Conservation (phyloP, 75 land plant species). For the Pinus taeda region DNA sequence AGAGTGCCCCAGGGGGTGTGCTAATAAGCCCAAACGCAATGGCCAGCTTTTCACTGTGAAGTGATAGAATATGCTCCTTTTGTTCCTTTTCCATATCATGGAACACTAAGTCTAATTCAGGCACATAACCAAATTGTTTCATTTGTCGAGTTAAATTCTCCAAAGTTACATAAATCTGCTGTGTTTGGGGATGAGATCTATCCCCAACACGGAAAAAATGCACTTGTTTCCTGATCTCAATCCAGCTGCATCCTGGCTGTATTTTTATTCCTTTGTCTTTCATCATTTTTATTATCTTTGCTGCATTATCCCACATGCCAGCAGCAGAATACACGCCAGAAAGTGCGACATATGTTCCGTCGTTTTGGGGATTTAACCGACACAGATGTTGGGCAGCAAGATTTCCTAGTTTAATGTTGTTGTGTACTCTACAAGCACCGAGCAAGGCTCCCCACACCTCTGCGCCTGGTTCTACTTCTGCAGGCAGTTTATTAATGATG, state of each 20-base stretch:
- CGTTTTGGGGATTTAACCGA: conserved; percentile 34
- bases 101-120: conserved; percentile 46
- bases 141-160: conserved; percentile 28
- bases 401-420: conserved; percentile 37
- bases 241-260: conserved; percentile 62
- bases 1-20: background rate
- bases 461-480: conserved; percentile 22
- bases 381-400: conserved; percentile 43
- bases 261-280: conserved; percentile 27
- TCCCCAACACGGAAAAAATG: conserved; percentile 53
- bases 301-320: conserved; percentile 44
- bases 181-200: conserved; percentile 30
- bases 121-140: conserved; percentile 52
- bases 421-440: conserved; percentile 40
- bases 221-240: conserved; percentile 39
- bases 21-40: conserved; percentile 9
- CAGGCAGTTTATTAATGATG: conserved; percentile 47
- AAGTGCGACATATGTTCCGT: conserved; percentile 43
- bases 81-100: conserved; percentile 56
- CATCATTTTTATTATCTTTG: conserved; percentile 39
- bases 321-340: conserved; percentile 51
- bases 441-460: conserved; percentile 54
- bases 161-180: conserved; percentile 46
- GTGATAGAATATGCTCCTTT: conserved; percentile 44
- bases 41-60: conserved; percentile 47